Conservation (phyloP, 257 asterid species). For the Coffea eugenioides region DNA sequence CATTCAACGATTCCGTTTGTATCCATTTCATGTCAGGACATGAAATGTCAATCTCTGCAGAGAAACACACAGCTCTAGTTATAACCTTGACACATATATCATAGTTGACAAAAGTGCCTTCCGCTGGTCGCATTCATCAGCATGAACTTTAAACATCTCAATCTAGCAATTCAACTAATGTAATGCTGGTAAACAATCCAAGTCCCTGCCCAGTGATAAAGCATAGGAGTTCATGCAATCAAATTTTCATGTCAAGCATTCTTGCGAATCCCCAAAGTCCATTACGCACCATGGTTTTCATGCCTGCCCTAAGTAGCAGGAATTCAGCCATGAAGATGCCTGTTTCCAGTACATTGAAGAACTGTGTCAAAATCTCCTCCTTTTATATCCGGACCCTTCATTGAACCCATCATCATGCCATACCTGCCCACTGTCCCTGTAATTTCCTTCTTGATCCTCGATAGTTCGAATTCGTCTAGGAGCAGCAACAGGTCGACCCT, state of each 20-base stretch:
- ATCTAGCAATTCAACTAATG: not conserved
- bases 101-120: not conserved
- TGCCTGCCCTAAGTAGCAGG: not conserved
- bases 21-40: not conserved
- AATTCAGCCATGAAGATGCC: not conserved
- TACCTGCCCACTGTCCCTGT: constrained; percentile 48
- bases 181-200: not conserved
- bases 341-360: not conserved
- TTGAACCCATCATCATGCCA: constrained; percentile 69
- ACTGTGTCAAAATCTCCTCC: constrained; percentile 67
- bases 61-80: not conserved
- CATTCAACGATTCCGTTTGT: not conserved
- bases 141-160: not conserved
- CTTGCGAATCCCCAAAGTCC: not conserved
- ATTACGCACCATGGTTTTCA: not conserved
- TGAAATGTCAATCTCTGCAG: not conserved
- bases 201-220: not conserved
- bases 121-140: not conserved
- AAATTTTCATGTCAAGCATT: not conserved
- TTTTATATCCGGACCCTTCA: constrained; percentile 55
- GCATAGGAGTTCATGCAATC: not conserved
- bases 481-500: constrained; percentile 43
- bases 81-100: too few relatives aligned
- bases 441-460: constrained; percentile 64
- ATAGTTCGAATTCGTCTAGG: constrained; percentile 54